Base-by-base conservation (phyloP, 805 yeast species). In the Saccharomycopsis malanga region DNA sequence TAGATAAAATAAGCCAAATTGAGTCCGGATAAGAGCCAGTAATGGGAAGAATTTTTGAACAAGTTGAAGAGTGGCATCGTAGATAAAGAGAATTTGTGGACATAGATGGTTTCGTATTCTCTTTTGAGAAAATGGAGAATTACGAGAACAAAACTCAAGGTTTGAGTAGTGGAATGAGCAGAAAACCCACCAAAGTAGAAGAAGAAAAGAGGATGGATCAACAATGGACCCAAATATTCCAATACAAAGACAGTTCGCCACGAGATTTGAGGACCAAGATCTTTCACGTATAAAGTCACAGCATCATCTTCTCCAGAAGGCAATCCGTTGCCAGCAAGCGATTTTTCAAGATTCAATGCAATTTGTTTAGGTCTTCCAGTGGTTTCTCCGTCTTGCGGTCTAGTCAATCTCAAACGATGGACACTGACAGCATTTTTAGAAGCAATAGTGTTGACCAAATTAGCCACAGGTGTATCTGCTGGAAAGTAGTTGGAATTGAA, bases 51-150 rank as follows among this genome's bases (percentile, higher is more conserved):
- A 69, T 93, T 93, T 67, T 89, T 87, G 73, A 91, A 85, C 50
- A 93, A 66, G 65, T 87, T 85, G 62, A 78, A 75, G 37, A 84
- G 58, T 3, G 98, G 98, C 98, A 93, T 93, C 12, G 98, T 93
- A 22, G 87, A 80, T 49, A 79, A 71, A 20, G 96, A 85, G 61
- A 93, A 93, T 52, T 75, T 72, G 67, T 93, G 98, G 44, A 93
- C 81, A 59, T 78, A 81, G 21, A 83, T 54, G 6, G 96, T 87
- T 67, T 93, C 98, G 54, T 74, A 73, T 64, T 88, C 97, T 62
- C 98, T 79, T 68, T 93, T 93, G 54, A 78, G 50, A 60, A 84
- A 93, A 66, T 93, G 98, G 50, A 81, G 65, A 57, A 84, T 53
- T 5, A 82, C 77, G 61, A 88, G 58, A 37, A 63, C 60, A 54